Percentiles rank a stretch among this genome's conserved stretches.
These are phyloP conservation scores for Microcera coccophila DNA, from an alignment of 2,329 filamentous ascomycete genomes.

Conservation along the genomic window DNA sequence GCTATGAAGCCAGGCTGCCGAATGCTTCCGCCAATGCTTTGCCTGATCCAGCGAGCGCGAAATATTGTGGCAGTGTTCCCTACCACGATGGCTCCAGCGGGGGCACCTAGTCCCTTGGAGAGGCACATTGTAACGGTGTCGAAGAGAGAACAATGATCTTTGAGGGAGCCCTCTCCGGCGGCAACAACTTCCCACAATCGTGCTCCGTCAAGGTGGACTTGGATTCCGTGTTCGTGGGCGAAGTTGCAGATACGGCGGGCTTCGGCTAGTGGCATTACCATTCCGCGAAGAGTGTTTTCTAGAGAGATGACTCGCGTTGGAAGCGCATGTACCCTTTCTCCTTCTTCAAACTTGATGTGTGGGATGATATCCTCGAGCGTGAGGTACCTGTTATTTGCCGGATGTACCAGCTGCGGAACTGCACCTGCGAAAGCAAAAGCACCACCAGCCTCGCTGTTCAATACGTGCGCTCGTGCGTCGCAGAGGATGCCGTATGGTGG, in stretches of 20 bases:
- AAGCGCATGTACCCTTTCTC: constrained; percentile 35
- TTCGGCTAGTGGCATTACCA: constrained; percentile 66
- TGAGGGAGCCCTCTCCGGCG: constrained; percentile 39
- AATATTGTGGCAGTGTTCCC: constrained; percentile 53
- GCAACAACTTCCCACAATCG: constrained; percentile 50
- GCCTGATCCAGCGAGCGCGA: constrained; percentile 70
- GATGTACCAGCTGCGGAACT: constrained; percentile 46
- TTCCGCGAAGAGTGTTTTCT: constrained; percentile 48
- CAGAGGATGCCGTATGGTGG: constrained; percentile 69
- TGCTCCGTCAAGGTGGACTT: constrained; percentile 50
- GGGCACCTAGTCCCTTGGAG: constrained; percentile 51
- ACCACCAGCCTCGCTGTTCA: constrained; percentile 54
- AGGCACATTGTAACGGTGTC: constrained; percentile 58
- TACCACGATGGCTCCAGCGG: constrained; percentile 47
- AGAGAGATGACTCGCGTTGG: constrained; percentile 40
- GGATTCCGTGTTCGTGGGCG: constrained; percentile 47
- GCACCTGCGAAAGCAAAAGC: constrained; percentile 63
- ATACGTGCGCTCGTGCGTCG: constrained; percentile 65
- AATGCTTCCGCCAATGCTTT: constrained; percentile 75
- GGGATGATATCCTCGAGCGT: constrained; percentile 40
- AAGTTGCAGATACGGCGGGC: constrained; percentile 60
- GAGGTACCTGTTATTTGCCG: constrained; percentile 37
- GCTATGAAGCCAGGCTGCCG: constrained; percentile 73
- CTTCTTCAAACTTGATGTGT: constrained; percentile 37
- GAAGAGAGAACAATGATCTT: constrained; percentile 42